Evolutionary conservation across 352 stramenopile species (phyloP).

Genomic region (Globisporangium middletonii): DNA sequence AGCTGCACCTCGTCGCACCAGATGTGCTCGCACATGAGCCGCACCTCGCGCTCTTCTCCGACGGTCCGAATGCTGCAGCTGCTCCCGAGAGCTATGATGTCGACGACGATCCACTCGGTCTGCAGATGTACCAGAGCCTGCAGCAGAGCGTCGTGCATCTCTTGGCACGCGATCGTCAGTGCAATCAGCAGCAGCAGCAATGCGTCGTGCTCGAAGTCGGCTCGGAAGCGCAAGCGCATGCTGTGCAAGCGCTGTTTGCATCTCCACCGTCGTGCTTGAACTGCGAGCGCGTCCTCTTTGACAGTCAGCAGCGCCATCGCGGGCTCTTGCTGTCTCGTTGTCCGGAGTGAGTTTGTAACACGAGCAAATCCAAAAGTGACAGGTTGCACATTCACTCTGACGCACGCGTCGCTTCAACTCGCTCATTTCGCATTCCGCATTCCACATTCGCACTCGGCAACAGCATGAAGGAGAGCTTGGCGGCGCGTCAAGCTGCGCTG

Average conservation of each 20-base stretch:
- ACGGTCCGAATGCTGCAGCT: constrained; percentile 16
- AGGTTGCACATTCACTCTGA: background rate
- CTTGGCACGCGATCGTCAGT: constrained; percentile 9
- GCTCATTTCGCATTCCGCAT: background rate
- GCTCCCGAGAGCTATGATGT: background rate
- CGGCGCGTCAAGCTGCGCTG: constrained; percentile 47
- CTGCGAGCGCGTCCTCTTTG: constrained; percentile 36
- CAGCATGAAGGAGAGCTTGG: constrained; percentile 57
- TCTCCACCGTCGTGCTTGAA: background rate
- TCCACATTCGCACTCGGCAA: background rate
- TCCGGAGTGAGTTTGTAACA: background rate
- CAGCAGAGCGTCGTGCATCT: constrained; percentile 26
- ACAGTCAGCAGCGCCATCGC: constrained; percentile 28
- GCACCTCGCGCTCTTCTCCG: constrained; percentile 66
- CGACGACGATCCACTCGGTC: constrained; percentile 20
- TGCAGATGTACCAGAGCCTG: constrained; percentile 52
- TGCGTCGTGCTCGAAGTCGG: constrained; percentile 52
- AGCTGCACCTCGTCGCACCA: constrained; percentile 44
- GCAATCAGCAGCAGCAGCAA: background rate
- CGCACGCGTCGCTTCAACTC: no score
- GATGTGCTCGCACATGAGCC: constrained; percentile 67
- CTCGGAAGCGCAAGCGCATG: constrained; percentile 40
- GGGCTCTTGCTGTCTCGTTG: constrained; percentile 28
- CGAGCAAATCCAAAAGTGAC: background rate
- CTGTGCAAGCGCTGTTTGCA: constrained; percentile 39